These are phyloP conservation scores for Russula earlei DNA, from an alignment of 768 basidiomycete species.

Conservation along the genomic window DNA sequence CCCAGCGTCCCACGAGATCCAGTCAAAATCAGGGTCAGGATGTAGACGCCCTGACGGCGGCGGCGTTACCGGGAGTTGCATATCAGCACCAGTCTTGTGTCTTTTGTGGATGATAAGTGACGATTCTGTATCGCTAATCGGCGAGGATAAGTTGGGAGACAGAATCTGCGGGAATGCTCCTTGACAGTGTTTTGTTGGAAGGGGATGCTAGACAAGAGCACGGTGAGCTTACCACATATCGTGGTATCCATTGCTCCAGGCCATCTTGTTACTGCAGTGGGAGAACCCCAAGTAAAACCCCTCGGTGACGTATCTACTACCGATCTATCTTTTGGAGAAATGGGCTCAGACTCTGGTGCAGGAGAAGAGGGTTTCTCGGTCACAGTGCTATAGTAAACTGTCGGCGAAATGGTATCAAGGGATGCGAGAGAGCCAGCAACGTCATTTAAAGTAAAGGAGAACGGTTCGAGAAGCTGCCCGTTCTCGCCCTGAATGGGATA, in stretches of 20 bases:
- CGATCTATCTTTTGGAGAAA: not conserved
- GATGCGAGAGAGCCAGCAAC: not conserved
- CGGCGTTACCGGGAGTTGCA: not conserved
- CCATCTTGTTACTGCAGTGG: not conserved
- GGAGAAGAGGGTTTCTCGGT: slow-evolving; percentile 38
- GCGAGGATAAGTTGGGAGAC: not conserved
- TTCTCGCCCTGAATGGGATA: not conserved
- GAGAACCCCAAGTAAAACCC: not conserved
- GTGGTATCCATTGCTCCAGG: not conserved
- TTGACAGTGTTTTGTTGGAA: not conserved
- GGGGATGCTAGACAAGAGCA: not conserved
- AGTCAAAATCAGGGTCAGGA: not conserved
- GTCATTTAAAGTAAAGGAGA: not conserved
- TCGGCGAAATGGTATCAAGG: slow-evolving; percentile 24
- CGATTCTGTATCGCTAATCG: not conserved
- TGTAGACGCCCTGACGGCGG: not conserved
- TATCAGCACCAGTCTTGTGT: not conserved
- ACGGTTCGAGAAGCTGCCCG: not conserved
- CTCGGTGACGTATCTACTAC: not conserved
- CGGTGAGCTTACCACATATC: not conserved
- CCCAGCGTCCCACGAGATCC: not conserved
- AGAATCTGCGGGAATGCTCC: not conserved
- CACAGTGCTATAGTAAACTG: slow-evolving; percentile 35
- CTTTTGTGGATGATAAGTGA: not conserved
- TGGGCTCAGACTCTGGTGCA: not conserved